Base-by-base conservation (phyloP, 1,139 yeast genomes). In the Pneumocystis wakefieldiae region DNA sequence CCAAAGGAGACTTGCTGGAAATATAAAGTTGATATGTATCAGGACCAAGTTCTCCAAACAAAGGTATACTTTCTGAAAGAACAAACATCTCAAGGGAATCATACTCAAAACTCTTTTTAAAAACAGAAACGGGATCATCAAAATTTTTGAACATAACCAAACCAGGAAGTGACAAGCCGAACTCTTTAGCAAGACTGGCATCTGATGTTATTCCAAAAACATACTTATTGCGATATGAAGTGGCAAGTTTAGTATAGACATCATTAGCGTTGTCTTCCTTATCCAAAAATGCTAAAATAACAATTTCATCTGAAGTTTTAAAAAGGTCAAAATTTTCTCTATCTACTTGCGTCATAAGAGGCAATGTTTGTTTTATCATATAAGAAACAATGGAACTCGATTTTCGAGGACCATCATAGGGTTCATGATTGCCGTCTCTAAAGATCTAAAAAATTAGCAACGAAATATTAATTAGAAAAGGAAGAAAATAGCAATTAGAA, bases 1-100 rank as follows among this genome's bases (percentile, higher is more conserved):
- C 94, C 70, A 92, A 77, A 68, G 98, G 98, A 63, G 83, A 71
- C 60, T 83, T 81, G 63, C 90, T 78, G 65, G 81, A 76, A 81
- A 88, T 83, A 78, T 91, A 92, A 64, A 80, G 74, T 75, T 81
- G 78, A 80, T 86, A 92, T 68, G 95, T 86, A 66, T 82, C 80
- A 69, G 95, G 92, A 72, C 85, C 84, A 68, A 92, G 84, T 75
- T 91, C 97, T 71, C 97, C 97, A 71, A 92, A 86, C 73, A 82
- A 81, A 66, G 98, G 97, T 73, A 87, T 81, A 61, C 87, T 76
- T 78, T 91, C 95, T 67, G 78, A 77, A 66, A 78, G 76, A 70
- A 88, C 76, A 76, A 89, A 90, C 55, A 77, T 76, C 61, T 74
- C 73, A 68, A 91, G 76, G 29, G 74, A 67, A 10, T 67, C 70